Base-by-base conservation (phyloP, 768 basidiomycete species). In the Cyclocybe cylindracea region DNA sequence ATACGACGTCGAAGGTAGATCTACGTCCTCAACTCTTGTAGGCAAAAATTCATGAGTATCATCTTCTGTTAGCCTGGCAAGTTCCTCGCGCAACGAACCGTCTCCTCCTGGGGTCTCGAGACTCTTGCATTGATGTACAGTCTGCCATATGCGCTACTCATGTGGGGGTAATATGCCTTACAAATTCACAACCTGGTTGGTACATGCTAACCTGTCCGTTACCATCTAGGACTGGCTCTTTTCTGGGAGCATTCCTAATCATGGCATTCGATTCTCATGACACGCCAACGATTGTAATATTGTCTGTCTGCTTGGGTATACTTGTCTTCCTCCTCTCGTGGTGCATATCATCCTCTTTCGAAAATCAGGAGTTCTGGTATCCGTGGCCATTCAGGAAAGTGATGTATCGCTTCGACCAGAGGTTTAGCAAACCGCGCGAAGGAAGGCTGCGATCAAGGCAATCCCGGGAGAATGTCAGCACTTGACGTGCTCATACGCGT, bases 71-170 rank as follows among this genome's bases (percentile, higher is more conserved):
- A 10, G 35, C 44, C 60, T 57, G 19, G n/a, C 29, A 35, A 33
- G 2, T 59, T 62, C 40, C 43, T 62, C 14, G 58, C 50, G 11
- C 39, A 58, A n/a, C 55, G 61, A 36, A 61, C 54, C 44, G 38
- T 50, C 37, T 58, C 60, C 34, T 32, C 46, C 1, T 66, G 73
- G 33, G 78, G 83, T 1, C 63, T 82, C 1, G 80, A 84, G 58
- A 75, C 63, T 1, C 70, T 84, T 4, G 79, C 80, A 13, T 67
- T 84, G 13, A 56, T 82, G 48, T 82, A 82, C 51, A 78, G 78
- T 51, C 57, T 85, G 7, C 83, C 83, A 0, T 79, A 81, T 49
- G 78, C 80, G 1, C 65, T 84, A 16, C 67, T 85, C 39, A 75
- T 85, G 70, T 85, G 82, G 82, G 76, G 74, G 83, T 83, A 58